phyloP scores from a whole-genome alignment of 192 early-diverging fungal species.

The Mortierella hygrophila region DNA sequence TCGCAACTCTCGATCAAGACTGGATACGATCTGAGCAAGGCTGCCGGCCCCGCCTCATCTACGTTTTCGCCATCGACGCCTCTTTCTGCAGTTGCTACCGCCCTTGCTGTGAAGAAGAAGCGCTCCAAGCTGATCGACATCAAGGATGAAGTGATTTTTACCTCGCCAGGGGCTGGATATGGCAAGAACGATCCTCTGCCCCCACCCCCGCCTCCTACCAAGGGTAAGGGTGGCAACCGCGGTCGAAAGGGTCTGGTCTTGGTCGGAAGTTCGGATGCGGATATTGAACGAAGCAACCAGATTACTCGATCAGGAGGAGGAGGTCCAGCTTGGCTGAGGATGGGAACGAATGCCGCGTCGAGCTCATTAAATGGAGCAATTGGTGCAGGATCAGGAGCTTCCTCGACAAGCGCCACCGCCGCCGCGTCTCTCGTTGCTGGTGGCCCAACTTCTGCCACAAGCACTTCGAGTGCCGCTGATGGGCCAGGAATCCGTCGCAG shows the following conservation, averaged over 20 bases:
- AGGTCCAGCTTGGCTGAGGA: conserved; percentile 36
- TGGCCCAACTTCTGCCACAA: neutral
- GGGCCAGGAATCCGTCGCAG: conserved; percentile 7
- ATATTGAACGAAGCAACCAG: conserved; percentile 42
- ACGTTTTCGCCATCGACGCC: neutral
- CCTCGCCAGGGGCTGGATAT: neutral
- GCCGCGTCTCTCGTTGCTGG: neutral
- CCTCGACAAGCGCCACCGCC: neutral
- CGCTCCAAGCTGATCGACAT: conserved; percentile 5
- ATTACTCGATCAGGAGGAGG: conserved; percentile 20
- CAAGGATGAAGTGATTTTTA: neutral
- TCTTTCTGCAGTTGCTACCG: conserved; percentile 13
- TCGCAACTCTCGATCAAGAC: conserved; percentile 20
- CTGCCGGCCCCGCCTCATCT: neutral
- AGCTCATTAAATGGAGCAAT: neutral
- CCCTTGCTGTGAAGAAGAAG: conserved; percentile 15
- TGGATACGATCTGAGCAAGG: neutral
- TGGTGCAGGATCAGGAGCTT: neutral
- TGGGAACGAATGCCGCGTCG: neutral
- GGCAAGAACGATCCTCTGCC: neutral
- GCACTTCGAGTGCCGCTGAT: neutral
- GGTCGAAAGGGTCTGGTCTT: conserved; percentile 4
- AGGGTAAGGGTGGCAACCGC: conserved; percentile 13
- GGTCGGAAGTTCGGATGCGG: conserved; percentile 23
- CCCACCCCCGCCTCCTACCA: conserved; percentile 2